These are phyloP conservation scores for Lodderomyces theae DNA, from an alignment of 1,139 yeast genomes.

Conservation along the genomic window DNA sequence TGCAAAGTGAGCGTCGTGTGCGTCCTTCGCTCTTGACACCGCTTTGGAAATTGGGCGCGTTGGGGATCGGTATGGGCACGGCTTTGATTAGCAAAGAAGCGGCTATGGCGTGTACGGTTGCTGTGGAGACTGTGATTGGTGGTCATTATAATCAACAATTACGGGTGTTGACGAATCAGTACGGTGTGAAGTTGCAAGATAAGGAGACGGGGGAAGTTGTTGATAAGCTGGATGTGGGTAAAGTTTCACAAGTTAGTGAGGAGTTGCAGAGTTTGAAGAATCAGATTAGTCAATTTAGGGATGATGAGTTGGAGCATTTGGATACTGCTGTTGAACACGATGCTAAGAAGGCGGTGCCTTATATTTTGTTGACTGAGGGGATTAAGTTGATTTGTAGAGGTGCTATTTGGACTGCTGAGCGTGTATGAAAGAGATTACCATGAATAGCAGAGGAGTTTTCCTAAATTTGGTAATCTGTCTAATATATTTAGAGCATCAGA, in stretches of 20 bases:
- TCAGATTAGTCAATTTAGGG: conserved; percentile 76
- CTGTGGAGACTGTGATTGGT: conserved; percentile 98
- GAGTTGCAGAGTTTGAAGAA: conserved; percentile 60
- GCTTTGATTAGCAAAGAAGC: conserved; percentile 90
- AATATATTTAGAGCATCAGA: too few relatives aligned
- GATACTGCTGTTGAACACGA: conserved; percentile 91
- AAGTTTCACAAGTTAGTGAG: conserved; percentile 36
- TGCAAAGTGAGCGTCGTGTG: conserved; percentile 76
- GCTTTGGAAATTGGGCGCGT: conserved; percentile 88
- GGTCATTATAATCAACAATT: conserved; percentile 91
- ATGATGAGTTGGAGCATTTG: conserved; percentile 92
- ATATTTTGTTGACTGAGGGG: conserved; percentile 79
- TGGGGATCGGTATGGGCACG: conserved; percentile 81
- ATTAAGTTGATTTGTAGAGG: conserved; percentile 78
- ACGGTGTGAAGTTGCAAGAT: conserved; percentile 44
- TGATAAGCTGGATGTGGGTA: conserved; percentile 21
- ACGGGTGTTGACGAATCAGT: conserved; percentile 67
- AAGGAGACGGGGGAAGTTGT: conserved; percentile 38
- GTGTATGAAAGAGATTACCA: too few relatives aligned
- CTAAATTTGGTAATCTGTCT: too few relatives aligned
- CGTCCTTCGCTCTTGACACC: conserved; percentile 92
- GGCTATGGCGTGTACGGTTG: conserved; percentile 99
- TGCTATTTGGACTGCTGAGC: conserved; percentile 93
- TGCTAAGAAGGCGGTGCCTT: conserved; percentile 91
- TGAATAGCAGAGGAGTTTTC: too few relatives aligned